These are phyloP conservation scores for Cyberlindnera xylosilytica DNA, from an alignment of 805 yeast species.

Conservation along the genomic window DNA sequence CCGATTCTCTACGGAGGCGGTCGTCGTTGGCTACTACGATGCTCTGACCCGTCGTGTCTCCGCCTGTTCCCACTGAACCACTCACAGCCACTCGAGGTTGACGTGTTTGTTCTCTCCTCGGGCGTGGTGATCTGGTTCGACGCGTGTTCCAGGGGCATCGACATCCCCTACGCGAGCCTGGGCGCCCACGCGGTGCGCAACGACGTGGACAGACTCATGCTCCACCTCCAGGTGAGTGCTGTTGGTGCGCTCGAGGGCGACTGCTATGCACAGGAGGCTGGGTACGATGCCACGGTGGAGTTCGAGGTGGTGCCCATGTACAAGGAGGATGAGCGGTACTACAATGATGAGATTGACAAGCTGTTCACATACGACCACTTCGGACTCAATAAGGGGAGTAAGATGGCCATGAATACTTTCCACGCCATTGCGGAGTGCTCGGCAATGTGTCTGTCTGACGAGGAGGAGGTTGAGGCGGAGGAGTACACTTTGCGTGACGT, in stretches of 20 bases:
- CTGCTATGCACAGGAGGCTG: slow-evolving; percentile 4
- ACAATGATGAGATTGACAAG: slow-evolving; percentile 32
- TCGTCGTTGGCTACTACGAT: slow-evolving; percentile 29
- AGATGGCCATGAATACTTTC: slow-evolving; percentile 35
- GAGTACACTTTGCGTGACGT: neutral
- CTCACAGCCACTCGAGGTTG: slow-evolving; percentile 23
- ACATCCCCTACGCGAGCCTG: slow-evolving; percentile 31
- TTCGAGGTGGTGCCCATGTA: slow-evolving; percentile 35
- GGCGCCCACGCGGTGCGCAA: slow-evolving; percentile 21
- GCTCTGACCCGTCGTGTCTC: slow-evolving; percentile 14
- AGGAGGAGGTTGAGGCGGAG: slow-evolving; percentile 6
- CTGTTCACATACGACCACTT: slow-evolving; percentile 35
- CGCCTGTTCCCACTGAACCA: slow-evolving; percentile 14
- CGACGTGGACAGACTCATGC: slow-evolving; percentile 3
- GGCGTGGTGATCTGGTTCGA: slow-evolving; percentile 39
- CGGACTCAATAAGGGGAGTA: slow-evolving; percentile 39
- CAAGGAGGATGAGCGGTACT: slow-evolving; percentile 34
- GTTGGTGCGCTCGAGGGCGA: slow-evolving; percentile 10
- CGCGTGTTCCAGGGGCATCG: slow-evolving; percentile 33
- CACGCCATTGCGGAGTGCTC: slow-evolving; percentile 35
- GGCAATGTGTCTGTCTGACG: slow-evolving; percentile 12
- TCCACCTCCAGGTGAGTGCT: slow-evolving; percentile 8
- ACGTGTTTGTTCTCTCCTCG: slow-evolving; percentile 36
- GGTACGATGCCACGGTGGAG: slow-evolving; percentile 22
- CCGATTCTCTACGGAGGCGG: slow-evolving; percentile 41